Evolutionary conservation across 345 rosid genomes (phyloP), one percentile per base, ranked within the genome.

Genomic region (Atalantia buxifolia): DNA sequence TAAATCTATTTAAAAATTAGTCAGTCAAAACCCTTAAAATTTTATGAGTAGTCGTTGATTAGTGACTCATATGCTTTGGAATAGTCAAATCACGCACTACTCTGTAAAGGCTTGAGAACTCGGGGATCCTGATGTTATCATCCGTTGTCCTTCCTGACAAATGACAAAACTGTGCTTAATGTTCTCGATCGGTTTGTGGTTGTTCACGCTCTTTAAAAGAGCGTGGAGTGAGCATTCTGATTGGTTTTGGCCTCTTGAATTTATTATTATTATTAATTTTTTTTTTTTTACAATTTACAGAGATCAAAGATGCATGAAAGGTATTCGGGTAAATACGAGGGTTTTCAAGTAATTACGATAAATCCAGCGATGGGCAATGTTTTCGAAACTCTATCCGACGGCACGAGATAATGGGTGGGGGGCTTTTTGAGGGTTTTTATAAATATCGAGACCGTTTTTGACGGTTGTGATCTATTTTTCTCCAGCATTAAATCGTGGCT

Each of bases 311-410:
- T 56, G 35, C 33, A 31, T 0, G 75, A 76, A 82, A 75, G 69
- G 35, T 3, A 71, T n/a, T n/a, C n/a, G 3, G 25, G 35, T 9
- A 1, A 24, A n/a, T 19, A 0, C 9, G 50, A 64, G 85, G 85
- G 72, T 24, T 38, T 59, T 81, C 0, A 31, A 3, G 87, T 84
- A 75, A 79, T 64, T 59, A 6, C 0, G 0, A 0, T 16, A 36
- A 77, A 77, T 85, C 66, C 35, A 71, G 86, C 77, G 86, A 66
- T 48, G 0, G 86, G 86, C 79, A 66, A 64, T 78, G 79, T 84
- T 86, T 79, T 83, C 85, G 85, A 84, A 86, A 75, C 83, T 79
- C 86, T 84, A 84, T 83, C 88, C 80, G 88, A 76, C 86, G 81
- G 79, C 50, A 3, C 50, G 18, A 45, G 16, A 12, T 3, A 12